Evolutionary conservation across 2,329 filamentous ascomycete species (phyloP).

Genomic region (Aureobasidium sp.): DNA sequence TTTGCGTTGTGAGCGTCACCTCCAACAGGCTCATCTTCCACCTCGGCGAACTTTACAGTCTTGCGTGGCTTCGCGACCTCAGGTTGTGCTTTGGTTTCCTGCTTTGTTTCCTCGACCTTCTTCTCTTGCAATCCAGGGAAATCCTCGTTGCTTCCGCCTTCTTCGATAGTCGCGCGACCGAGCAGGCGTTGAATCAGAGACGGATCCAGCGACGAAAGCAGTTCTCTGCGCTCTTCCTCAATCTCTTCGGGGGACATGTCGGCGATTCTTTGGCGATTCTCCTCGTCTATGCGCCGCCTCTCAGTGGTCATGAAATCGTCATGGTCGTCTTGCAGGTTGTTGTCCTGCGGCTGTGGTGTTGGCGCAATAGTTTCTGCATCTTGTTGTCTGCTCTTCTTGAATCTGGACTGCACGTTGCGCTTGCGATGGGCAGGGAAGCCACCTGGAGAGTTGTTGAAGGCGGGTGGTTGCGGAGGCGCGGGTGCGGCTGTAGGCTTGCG

Average conservation of each 20-base stretch:
- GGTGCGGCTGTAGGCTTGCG: slow-evolving; percentile 44
- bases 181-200: slow-evolving; percentile 68
- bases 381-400: slow-evolving; percentile 50
- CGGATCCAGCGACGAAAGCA: slow-evolving; percentile 70
- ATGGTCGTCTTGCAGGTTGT: neutral
- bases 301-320: slow-evolving; percentile 30
- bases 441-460: slow-evolving; percentile 47
- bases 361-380: neutral
- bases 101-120: neutral
- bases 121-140: slow-evolving; percentile 18
- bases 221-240: slow-evolving; percentile 65
- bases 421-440: slow-evolving; percentile 90
- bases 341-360: neutral
- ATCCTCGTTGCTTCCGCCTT: slow-evolving; percentile 40
- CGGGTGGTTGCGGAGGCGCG: slow-evolving; percentile 48
- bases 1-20: neutral
- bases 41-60: slow-evolving; percentile 11
- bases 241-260: slow-evolving; percentile 79
- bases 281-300: slow-evolving; percentile 64
- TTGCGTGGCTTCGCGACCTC: neutral
- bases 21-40: neutral
- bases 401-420: slow-evolving; percentile 62
- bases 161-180: slow-evolving; percentile 65
- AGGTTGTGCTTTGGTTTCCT: neutral
- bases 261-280: slow-evolving; percentile 66